These are phyloP conservation scores for Perkinsus olseni DNA, from an alignment of 169 alveolate species.

Conservation along the genomic window DNA sequence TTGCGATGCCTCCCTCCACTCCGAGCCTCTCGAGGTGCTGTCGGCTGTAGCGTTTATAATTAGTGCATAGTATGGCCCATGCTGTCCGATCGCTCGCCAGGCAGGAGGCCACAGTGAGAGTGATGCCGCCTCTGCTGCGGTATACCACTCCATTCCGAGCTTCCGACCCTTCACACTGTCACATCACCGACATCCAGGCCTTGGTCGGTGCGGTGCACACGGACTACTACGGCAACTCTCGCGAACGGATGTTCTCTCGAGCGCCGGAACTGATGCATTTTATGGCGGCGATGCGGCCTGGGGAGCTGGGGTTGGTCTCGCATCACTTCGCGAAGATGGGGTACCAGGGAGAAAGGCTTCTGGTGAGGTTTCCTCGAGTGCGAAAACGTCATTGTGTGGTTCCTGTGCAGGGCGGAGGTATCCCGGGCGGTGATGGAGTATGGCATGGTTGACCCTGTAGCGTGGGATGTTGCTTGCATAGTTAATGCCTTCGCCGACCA, in stretches of 20 bases:
- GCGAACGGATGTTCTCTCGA: neutral
- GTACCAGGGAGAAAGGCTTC: neutral
- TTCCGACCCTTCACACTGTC: neutral
- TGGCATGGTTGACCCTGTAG: neutral
- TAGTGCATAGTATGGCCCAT: too few species aligned
- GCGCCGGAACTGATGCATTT: neutral
- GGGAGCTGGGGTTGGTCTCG: neutral
- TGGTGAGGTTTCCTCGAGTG: neutral
- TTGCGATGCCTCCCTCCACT: too few species aligned
- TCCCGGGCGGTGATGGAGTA: neutral
- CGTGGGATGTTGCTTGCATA: neutral
- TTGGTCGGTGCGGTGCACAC: neutral
- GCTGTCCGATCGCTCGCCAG: neutral
- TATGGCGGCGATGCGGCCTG: neutral
- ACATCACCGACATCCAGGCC: neutral
- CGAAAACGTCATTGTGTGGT: too few species aligned
- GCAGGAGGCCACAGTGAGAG: neutral
- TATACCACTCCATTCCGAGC: neutral
- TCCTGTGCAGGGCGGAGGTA: neutral
- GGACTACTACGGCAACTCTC: neutral
- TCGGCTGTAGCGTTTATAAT: too few species aligned
- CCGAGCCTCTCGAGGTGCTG: too few species aligned
- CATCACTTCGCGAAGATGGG: neutral
- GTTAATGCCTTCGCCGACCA: neutral
- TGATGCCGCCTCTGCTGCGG: neutral